Evolutionary conservation across 2,329 filamentous ascomycete genomes (phyloP).

Genomic region (Sordariomycetes sp.): DNA sequence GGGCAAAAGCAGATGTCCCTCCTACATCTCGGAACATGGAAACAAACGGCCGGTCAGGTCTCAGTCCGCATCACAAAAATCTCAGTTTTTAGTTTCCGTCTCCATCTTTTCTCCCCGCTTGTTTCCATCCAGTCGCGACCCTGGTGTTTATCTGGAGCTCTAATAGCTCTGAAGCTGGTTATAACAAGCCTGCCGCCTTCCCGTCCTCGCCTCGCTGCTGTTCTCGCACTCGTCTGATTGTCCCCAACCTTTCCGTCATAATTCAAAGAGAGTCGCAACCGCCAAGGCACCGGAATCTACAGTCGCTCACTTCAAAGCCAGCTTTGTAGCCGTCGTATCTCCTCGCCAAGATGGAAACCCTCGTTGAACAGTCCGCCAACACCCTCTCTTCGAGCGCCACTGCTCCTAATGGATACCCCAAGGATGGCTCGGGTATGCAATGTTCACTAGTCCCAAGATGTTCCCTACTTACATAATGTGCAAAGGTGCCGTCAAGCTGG

Average conservation of each 20-base stretch:
- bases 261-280: background rate
- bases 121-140: background rate
- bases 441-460: background rate
- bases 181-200: background rate
- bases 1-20: background rate
- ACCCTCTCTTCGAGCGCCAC: constrained; percentile 22
- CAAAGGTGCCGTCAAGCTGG: constrained; percentile 71
- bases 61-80: background rate
- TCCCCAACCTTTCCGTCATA: background rate
- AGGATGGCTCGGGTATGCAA: constrained; percentile 57
- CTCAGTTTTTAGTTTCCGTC: background rate
- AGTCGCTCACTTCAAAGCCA: background rate
- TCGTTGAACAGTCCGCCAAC: constrained; percentile 26
- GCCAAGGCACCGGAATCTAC: background rate
- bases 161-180: background rate
- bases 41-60: background rate
- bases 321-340: background rate
- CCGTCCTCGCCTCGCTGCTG: background rate
- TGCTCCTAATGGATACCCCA: constrained; percentile 35
- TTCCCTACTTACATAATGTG: background rate
- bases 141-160: background rate
- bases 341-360: background rate
- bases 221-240: background rate
- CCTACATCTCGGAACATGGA: background rate
- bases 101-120: background rate